Percentiles rank a stretch among this genome's conserved stretches.
These are phyloP conservation scores for Blastobotrys parvus DNA, from an alignment of 805 yeast genomes.

Conservation along the genomic window DNA sequence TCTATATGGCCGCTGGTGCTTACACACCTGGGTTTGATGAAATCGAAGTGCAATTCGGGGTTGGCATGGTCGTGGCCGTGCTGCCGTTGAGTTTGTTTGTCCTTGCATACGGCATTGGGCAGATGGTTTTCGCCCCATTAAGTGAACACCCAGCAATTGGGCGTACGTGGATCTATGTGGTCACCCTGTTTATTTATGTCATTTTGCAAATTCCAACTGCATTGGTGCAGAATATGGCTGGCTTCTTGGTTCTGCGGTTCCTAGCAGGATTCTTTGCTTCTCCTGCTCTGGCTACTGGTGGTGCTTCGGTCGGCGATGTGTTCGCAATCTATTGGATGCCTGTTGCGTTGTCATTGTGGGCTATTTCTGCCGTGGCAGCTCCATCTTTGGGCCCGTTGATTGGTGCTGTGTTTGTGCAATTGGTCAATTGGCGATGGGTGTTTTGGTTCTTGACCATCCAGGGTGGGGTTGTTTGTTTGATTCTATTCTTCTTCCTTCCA, in stretches of 20 bases:
- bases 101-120: conserved; percentile 49
- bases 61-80: conserved; percentile 36
- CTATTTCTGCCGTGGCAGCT: conserved; percentile 44
- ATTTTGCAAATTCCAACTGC: conserved; percentile 51
- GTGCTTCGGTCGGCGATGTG: conserved; percentile 50
- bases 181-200: conserved; percentile 38
- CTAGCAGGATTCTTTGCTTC: conserved; percentile 71
- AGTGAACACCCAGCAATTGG: conserved; percentile 47
- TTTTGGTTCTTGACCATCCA: conserved; percentile 38
- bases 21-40: conserved; percentile 42
- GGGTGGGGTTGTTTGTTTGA: conserved; percentile 30
- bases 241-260: conserved; percentile 45
- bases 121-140: conserved; percentile 44
- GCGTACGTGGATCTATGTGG: conserved; percentile 41
- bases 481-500: conserved; percentile 38
- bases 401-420: conserved; percentile 48
- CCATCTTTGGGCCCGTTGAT: conserved; percentile 49
- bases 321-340: conserved; percentile 31
- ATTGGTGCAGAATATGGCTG: conserved; percentile 40
- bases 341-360: conserved; percentile 44
- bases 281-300: conserved; percentile 78
- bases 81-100: conserved; percentile 45
- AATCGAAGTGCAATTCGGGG: conserved; percentile 36
- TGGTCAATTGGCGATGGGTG: conserved; percentile 48
- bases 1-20: conserved; percentile 47